Percentiles rank a stretch among this genome's conserved stretches.
Conservation (phyloP, 148 eudicot species). For the Polygonum aviculare region DNA sequence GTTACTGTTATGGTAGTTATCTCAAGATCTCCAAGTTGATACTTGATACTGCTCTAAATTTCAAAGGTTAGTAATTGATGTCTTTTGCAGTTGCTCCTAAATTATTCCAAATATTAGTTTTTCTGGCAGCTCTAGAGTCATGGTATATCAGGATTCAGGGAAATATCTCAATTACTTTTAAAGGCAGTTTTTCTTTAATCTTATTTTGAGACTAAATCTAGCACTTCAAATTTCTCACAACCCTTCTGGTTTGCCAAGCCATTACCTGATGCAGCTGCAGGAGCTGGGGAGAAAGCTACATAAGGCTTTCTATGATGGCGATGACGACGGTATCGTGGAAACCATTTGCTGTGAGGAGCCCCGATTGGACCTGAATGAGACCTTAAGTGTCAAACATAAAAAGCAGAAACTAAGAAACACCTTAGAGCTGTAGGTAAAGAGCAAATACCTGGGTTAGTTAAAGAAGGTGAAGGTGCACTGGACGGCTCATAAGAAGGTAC, state of each 20-base stretch:
- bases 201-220: neutral
- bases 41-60: neutral
- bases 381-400: conserved; percentile 6
- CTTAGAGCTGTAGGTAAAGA: neutral
- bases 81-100: neutral
- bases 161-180: neutral
- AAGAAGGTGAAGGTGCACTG: conserved; percentile 52
- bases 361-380: conserved; percentile 38
- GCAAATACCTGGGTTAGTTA: conserved; percentile 43
- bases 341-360: conserved; percentile 28
- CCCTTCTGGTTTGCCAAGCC: neutral
- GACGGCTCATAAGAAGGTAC: conserved; percentile 8
- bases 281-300: conserved; percentile 39
- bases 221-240: neutral
- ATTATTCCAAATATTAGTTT: neutral
- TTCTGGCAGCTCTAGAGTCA: neutral
- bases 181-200: neutral
- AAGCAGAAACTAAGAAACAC: neutral
- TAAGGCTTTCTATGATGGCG: conserved; percentile 32
- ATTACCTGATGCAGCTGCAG: conserved; percentile 53
- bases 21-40: neutral
- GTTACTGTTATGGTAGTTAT: neutral
- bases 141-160: neutral
- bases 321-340: conserved; percentile 32
- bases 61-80: neutral